phyloP scores from a whole-genome alignment of 805 yeast genomes.

The Ogataea haglerorum region DNA sequence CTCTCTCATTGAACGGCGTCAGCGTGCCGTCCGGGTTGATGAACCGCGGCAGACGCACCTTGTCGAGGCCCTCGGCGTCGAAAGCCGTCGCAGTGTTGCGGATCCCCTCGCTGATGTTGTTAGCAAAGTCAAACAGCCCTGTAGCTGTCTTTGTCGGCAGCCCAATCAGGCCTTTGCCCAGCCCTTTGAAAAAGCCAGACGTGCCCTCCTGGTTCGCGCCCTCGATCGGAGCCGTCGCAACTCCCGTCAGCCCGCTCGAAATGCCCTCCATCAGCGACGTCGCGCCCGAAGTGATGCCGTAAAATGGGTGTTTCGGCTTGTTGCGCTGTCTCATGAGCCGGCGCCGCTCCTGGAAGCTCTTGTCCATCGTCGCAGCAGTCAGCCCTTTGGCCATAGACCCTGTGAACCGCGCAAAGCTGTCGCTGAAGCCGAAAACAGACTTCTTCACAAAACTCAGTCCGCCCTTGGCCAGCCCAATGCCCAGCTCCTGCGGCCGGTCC shows the following conservation, averaged over 20 bases:
- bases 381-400: constrained; percentile 94
- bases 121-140: constrained; percentile 89
- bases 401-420: constrained; percentile 87
- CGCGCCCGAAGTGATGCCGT: constrained; percentile 84
- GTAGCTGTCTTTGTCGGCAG: constrained; percentile 96
- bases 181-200: constrained; percentile 85
- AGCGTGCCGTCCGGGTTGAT: constrained; percentile 69
- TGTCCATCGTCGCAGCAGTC: constrained; percentile 85
- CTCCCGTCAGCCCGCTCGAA: constrained; percentile 83
- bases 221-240: constrained; percentile 85
- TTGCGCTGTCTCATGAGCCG: constrained; percentile 72
- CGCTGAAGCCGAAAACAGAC: constrained; percentile 91
- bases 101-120: constrained; percentile 90
- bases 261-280: constrained; percentile 83
- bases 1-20: constrained; percentile 72
- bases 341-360: constrained; percentile 80
- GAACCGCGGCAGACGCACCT: constrained; percentile 79
- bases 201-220: constrained; percentile 92
- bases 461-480: constrained; percentile 94
- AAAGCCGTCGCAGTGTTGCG: constrained; percentile 88
- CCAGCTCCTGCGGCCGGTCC: constrained; percentile 93
- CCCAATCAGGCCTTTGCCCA: constrained; percentile 94
- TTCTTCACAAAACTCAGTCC: constrained; percentile 91
- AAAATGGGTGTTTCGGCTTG: constrained; percentile 78
- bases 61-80: constrained; percentile 72